These are phyloP conservation scores for Xerocomellus intermedius DNA, from an alignment of 768 basidiomycete species.

Conservation along the genomic window DNA sequence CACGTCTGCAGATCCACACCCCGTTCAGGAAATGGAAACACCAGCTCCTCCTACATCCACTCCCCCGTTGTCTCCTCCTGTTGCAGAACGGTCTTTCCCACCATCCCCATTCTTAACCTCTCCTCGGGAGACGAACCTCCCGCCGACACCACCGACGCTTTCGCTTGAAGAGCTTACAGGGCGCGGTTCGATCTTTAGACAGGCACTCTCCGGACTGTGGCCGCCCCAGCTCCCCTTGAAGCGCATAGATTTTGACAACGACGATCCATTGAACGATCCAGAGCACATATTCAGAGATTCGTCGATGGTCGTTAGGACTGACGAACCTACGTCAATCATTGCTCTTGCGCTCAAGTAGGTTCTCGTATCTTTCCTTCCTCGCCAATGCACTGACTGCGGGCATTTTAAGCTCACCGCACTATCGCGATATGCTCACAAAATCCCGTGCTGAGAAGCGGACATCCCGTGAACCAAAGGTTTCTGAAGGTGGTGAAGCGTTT, in stretches of 20 bases:
- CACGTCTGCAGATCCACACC: neutral
- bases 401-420: constrained; percentile 65
- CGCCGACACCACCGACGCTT: constrained; percentile 47
- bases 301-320: constrained; percentile 90
- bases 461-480: constrained; percentile 50
- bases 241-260: constrained; percentile 57
- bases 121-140: constrained; percentile 34
- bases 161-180: constrained; percentile 51
- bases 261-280: constrained; percentile 71
- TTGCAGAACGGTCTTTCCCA: constrained; percentile 36
- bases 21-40: constrained; percentile 32
- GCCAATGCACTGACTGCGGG: constrained; percentile 2
- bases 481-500: constrained; percentile 78
- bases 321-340: constrained; percentile 97
- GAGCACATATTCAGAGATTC: constrained; percentile 96
- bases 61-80: constrained; percentile 28
- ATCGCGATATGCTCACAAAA: constrained; percentile 75
- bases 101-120: constrained; percentile 56
- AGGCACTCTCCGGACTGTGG: constrained; percentile 65
- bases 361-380: neutral
- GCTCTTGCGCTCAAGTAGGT: constrained; percentile 87
- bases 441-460: constrained; percentile 77
- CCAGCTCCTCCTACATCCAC: constrained; percentile 18
- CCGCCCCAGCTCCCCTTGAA: constrained; percentile 51
- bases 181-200: constrained; percentile 75